Evolutionary conservation across 352 stramenopile genomes (phyloP).

Genomic region (Phytophthora boehmeriae): DNA sequence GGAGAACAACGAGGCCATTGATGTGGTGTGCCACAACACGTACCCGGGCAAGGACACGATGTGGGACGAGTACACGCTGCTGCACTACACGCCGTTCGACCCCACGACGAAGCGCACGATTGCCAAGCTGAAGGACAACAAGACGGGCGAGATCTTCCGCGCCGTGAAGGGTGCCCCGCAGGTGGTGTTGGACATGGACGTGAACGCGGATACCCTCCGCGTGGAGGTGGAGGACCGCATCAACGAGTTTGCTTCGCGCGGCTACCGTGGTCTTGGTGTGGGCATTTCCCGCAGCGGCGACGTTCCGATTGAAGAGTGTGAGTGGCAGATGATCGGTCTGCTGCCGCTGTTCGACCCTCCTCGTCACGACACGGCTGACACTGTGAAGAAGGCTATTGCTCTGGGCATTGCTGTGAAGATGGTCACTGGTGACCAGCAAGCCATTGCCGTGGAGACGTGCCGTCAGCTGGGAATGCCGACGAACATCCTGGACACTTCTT

Average conservation of each 20-base stretch:
- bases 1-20: constrained; percentile 81
- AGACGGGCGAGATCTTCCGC: constrained; percentile 87
- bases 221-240: constrained; percentile 82
- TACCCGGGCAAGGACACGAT: constrained; percentile 85
- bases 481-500: constrained; percentile 83
- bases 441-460: constrained; percentile 93
- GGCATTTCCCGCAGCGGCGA: constrained; percentile 63
- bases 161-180: constrained; percentile 93
- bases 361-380: constrained; percentile 91
- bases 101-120: constrained; percentile 92
- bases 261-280: constrained; percentile 73
- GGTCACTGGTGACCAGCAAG: constrained; percentile 95
- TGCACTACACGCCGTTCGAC: constrained; percentile 87
- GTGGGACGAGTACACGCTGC: constrained; percentile 74
- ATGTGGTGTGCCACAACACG: constrained; percentile 75
- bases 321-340: constrained; percentile 93
- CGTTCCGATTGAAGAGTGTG: constrained; percentile 73
- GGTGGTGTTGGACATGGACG: constrained; percentile 88
- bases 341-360: constrained; percentile 94
- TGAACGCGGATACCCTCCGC: constrained; percentile 58
- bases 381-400: constrained; percentile 90
- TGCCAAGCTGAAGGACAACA: constrained; percentile 86
- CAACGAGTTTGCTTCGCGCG: constrained; percentile 75
- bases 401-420: constrained; percentile 95
- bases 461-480: constrained; percentile 89